Conservation (phyloP, 805 yeast genomes). For the Sugiyamaella mastotermitis region DNA sequence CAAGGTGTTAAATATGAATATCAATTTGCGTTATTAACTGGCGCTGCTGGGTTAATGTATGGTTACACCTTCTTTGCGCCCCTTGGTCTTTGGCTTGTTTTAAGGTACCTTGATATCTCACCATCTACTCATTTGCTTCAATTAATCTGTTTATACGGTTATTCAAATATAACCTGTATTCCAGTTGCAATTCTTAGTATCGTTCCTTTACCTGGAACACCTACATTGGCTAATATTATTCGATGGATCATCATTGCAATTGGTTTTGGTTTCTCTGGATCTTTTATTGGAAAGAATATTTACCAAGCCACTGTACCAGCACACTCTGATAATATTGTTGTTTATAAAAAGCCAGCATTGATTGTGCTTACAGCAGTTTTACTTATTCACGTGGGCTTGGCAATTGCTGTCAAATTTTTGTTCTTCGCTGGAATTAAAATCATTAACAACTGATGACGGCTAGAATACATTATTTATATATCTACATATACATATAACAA, state of each 20-base stretch:
- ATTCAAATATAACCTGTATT: slow-evolving; percentile 79
- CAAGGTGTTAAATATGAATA: slow-evolving; percentile 47
- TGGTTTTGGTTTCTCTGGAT: slow-evolving; percentile 59
- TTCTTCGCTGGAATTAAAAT: slow-evolving; percentile 45
- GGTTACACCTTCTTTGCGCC: slow-evolving; percentile 74
- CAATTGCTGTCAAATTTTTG: slow-evolving; percentile 57
- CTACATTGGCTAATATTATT: slow-evolving; percentile 37
- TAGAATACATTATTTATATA: too few relatives aligned
- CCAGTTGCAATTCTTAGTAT: slow-evolving; percentile 65
- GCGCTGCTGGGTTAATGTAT: slow-evolving; percentile 64
- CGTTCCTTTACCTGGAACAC: slow-evolving; percentile 41
- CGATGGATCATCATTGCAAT: slow-evolving; percentile 58
- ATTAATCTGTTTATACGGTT: slow-evolving; percentile 73
- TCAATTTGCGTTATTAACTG: slow-evolving; percentile 55
- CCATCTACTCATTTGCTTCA: slow-evolving; percentile 40
- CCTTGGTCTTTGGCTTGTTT: slow-evolving; percentile 41
- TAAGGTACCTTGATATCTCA: slow-evolving; percentile 54
- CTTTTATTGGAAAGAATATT: slow-evolving; percentile 41
- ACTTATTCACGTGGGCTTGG: slow-evolving; percentile 48
- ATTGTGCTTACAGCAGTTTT: slow-evolving; percentile 37
- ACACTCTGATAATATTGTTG: slow-evolving; percentile 22
- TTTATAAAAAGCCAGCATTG: slow-evolving; percentile 34
- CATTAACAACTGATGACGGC: slow-evolving; percentile 5
- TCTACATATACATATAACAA: background rate
- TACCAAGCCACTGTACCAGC: slow-evolving; percentile 33